Conservation (phyloP, 164 flowering plant genomes). For the Amborella trichopoda region DNA sequence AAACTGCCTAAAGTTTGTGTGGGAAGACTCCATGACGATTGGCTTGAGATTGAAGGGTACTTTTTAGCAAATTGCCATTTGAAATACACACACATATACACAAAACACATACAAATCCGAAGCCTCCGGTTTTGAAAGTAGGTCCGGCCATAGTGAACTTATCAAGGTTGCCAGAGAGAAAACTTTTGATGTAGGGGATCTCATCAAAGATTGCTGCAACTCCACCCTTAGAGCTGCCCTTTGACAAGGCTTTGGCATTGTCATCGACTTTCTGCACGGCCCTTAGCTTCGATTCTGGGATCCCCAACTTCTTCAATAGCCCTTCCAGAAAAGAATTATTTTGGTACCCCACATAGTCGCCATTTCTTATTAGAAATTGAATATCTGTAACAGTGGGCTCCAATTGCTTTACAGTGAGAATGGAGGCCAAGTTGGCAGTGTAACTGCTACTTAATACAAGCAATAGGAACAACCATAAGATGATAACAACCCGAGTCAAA, state of each 20-base stretch:
- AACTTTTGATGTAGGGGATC: conserved; percentile 7
- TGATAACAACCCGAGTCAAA: conserved; percentile 6
- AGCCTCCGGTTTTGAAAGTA: conserved; percentile 13
- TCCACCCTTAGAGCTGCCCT: conserved; percentile 15
- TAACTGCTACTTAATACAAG: conserved; percentile 7
- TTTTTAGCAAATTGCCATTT: too few relatives aligned
- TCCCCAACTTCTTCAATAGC: background rate
- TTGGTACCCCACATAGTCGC: conserved; percentile 32
- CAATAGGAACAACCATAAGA: conserved; percentile 11
- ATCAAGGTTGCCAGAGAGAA: conserved; percentile 7
- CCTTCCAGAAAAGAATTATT: conserved; percentile 21
- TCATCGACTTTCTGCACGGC: conserved; percentile 10
- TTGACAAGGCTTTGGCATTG: conserved; percentile 11
- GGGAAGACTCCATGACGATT: too few relatives aligned
- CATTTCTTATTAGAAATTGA: conserved; percentile 3
- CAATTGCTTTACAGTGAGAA: conserved; percentile 2
- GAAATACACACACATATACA: too few relatives aligned
- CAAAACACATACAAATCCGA: conserved; percentile 29
- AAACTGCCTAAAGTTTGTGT: too few relatives aligned
- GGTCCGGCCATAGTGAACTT: conserved; percentile 13
- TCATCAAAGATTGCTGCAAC: conserved; percentile 19
- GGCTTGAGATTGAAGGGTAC: too few relatives aligned
- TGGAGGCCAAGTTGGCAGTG: conserved; percentile 8
- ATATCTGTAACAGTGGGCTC: conserved; percentile 2
- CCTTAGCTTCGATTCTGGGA: conserved; percentile 10